Percentiles rank a stretch among this genome's conserved stretches.
phyloP scores from a whole-genome alignment of 1,284 basidiomycete species.

The Cryptococcus sp. region DNA sequence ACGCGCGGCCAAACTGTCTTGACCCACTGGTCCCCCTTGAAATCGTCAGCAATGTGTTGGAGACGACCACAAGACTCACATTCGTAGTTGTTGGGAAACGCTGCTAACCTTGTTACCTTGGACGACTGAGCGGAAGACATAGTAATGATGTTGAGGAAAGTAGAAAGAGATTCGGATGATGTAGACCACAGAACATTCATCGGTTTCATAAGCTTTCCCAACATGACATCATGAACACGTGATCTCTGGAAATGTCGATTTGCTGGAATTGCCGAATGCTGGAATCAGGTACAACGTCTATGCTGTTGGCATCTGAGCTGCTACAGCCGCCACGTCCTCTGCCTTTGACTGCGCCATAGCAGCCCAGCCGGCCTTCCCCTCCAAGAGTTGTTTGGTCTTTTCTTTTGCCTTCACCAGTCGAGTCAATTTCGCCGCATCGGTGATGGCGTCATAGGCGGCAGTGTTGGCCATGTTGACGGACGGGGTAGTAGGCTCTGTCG shows the following conservation, averaged over 20 bases:
- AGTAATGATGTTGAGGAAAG: too few relatives aligned
- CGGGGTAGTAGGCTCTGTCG: neutral
- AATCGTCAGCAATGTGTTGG: neutral
- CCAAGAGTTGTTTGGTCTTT: conserved; percentile 32
- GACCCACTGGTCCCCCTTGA: conserved; percentile 29
- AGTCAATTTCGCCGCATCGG: conserved; percentile 31
- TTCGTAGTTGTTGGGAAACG: neutral
- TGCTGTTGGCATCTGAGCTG: neutral
- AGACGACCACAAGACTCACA: neutral
- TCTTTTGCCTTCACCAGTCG: conserved; percentile 35
- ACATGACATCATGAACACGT: too few relatives aligned
- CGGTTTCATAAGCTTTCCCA: too few relatives aligned
- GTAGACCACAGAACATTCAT: too few relatives aligned
- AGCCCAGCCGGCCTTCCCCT: conserved; percentile 23
- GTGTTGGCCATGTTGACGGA: neutral
- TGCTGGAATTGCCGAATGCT: too few relatives aligned
- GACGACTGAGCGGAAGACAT: neutral
- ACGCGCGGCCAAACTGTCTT: conserved; percentile 24
- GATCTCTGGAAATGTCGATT: too few relatives aligned
- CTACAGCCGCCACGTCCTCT: neutral
- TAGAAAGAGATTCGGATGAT: too few relatives aligned
- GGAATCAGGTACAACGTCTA: too few relatives aligned
- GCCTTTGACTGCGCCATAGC: conserved; percentile 14
- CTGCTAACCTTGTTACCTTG: neutral
- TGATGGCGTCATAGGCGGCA: conserved; percentile 29